Base-by-base conservation (phyloP, 2,329 filamentous ascomycete genomes). In the Pyrenophora tritici-repentis region DNA sequence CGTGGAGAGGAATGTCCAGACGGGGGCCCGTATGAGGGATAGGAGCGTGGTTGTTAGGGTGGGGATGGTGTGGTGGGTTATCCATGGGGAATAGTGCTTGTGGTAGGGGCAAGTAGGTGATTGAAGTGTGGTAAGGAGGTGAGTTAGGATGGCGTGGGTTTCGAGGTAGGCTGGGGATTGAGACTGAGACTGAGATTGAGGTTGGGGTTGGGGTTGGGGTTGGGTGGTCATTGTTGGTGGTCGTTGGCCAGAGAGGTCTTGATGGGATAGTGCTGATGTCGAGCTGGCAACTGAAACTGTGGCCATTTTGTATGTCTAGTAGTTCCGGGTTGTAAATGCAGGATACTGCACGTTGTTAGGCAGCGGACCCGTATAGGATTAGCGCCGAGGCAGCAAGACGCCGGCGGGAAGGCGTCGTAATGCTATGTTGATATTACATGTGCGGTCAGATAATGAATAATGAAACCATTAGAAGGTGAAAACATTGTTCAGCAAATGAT, bases 141-240 rank as follows among this genome's bases (percentile, higher is more conserved):
- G 57, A 3, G 42, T 20, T 9, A 72, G 57, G 8, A 69, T 61
- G 2, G 32, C 31, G 42, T 56, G 56, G 10, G 66, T 66, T 56
- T 71, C 62, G n/a, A 56, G 37, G 48, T 68, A 65, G 2, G 60
- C 45, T 10, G 47, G 34, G 38, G 33, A 34, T 55, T 43, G 8
- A 52, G 29, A 29, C 13, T 52, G 18, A 5, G 18, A 5, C 5
- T 37, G 18, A 13, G 22, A 17, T 10, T 20, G 47, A 47, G 20
- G 4, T 22, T 0, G 52, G 33, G 1, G n/a, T 52, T 36, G 18
- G 14, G 22, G 29, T 10, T 20, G 47, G 49, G 20, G 4, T 3
- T 0, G 53, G 34, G 1, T 26, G 26, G 45, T 7, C 35, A 12
- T 42, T 29, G 17, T 17, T 34, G 31, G 17, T 38, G 14, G 44